Conservation (phyloP, 1,139 yeast species). For the Candida sanyaensis region DNA sequence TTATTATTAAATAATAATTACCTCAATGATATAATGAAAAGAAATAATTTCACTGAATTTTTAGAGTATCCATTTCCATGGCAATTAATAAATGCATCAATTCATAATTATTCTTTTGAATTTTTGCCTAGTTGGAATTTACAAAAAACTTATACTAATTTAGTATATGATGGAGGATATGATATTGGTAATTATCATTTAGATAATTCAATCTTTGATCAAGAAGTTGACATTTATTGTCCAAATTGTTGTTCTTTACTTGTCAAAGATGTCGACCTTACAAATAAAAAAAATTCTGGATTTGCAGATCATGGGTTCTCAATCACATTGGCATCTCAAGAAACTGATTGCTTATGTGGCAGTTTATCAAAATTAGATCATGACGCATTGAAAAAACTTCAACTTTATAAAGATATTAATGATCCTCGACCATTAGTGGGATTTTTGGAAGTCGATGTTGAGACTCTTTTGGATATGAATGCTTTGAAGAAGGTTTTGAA, state of each 20-base stretch:
- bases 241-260: conserved; percentile 2
- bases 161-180: not conserved
- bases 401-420: not conserved
- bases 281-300: not conserved
- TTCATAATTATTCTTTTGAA: conserved; percentile 6
- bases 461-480: not conserved
- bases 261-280: not conserved
- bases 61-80: conserved; percentile 4
- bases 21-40: not conserved
- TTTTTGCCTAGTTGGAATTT: not conserved
- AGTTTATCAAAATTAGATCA: not conserved
- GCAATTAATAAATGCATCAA: not conserved
- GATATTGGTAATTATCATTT: not conserved
- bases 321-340: not conserved
- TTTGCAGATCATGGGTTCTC: conserved; percentile 3
- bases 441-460: not conserved
- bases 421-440: conserved; percentile 2
- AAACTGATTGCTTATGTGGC: not conserved
- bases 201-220: not conserved
- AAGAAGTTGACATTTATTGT: not conserved
- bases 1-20: not conserved
- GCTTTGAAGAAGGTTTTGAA: not conserved
- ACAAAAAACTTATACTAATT: not conserved
- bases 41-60: conserved; percentile 3
- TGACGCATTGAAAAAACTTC: conserved; percentile 1